Base-by-base conservation (phyloP, 768 basidiomycete genomes). In the Kwoniella newhampshirensis region DNA sequence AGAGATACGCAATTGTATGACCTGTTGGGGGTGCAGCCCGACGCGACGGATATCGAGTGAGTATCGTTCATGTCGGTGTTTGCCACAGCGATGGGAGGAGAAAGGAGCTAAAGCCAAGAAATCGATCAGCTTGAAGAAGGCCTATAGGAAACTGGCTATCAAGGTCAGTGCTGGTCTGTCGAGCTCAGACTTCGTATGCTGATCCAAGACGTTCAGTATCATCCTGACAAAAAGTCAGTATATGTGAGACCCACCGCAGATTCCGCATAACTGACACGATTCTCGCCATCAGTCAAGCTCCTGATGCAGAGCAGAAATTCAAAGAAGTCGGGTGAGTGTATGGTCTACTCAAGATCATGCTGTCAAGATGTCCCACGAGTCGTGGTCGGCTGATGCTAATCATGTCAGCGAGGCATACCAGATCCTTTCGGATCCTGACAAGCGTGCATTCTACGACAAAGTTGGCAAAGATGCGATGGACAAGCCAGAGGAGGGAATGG, bases 141-240 rank as follows among this genome's bases (percentile, higher is more conserved):
- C 89, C 1, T 97, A 97, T 77, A 81, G 94, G 63, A 94, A 87
- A 76, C 86, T 88, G 67, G 92, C 94, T 20, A 93, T 97, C 82
- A 88, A 88, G 82, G 91, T 88, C 54, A n/a, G n/a, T n/a, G n/a
- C n/a, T n/a, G 60, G 81, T 78, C 53, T 28, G 0, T n/a, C n/a
- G n/a, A n/a, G 12, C 4, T 40, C 53, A 25, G 25, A 42, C 25
- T 12, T 27, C 20, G 21, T 5, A 47, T 45, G 57, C 27, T 64
- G 35, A 60, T 28, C 40, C 28, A 23, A 42, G 23, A 20, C 23
- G 26, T 57, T 41, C 64, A 92, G 88, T 94, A 86, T 74, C 92
- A 96, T 74, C 93, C 92, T 4, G 93, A 96, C 78, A 96, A 94
- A 82, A 97, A 97, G n/a, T n/a, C n/a, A n/a, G n/a, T n/a, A n/a